Percentiles rank a stretch among this genome's conserved stretches.
phyloP scores from a whole-genome alignment of 73 alveolate species.

The Paramecium tetraurelia region DNA sequence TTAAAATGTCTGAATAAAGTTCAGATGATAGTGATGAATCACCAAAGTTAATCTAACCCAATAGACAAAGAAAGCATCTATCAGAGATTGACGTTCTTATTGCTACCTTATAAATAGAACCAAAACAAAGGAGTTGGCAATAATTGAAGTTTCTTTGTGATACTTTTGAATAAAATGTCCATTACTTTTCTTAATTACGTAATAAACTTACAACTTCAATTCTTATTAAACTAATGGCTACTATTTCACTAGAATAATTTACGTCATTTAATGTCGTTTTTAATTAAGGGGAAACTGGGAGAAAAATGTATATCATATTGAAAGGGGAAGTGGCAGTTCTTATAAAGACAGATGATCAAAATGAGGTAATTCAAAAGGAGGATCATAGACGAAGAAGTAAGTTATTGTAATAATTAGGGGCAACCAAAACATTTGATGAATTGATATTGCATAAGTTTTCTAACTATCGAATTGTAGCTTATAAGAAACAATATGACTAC shows the following conservation, averaged over 20 bases:
- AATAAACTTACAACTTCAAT: neutral
- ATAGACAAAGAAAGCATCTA: neutral
- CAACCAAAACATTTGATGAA: neutral
- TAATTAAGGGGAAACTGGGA: conserved; percentile 39
- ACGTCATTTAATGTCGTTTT: neutral
- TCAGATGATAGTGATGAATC: conserved; percentile 1
- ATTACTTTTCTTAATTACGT: neutral
- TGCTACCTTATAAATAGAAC: neutral
- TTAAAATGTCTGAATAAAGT: conserved; percentile 13
- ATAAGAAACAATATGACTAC: neutral
- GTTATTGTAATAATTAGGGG: neutral
- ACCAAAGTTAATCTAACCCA: neutral
- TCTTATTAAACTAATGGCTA: neutral
- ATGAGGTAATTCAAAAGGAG: neutral
- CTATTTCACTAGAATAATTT: neutral
- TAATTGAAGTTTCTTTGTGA: neutral
- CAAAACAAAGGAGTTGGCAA: neutral
- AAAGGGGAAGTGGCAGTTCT: conserved; percentile 20
- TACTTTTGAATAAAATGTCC: neutral
- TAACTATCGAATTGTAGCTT: neutral
- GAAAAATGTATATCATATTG: conserved; percentile 8
- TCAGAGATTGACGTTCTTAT: neutral
- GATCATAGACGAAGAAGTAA: neutral
- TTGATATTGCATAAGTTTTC: neutral
- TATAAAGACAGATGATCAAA: neutral